Conservation (phyloP, 352 stramenopile species). For the Pythium periplocum region DNA sequence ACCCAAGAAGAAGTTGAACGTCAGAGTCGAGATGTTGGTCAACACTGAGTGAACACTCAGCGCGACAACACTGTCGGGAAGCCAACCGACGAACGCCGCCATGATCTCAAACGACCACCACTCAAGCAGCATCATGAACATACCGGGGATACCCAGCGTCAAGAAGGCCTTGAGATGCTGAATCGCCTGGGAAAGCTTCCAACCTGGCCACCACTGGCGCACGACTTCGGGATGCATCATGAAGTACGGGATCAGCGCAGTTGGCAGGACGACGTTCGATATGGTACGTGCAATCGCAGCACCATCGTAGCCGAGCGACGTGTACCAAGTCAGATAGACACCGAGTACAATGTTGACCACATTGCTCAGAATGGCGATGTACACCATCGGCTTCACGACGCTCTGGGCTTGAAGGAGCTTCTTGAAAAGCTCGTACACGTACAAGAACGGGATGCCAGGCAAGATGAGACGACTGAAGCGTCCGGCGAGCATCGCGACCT, state of each 20-base stretch:
- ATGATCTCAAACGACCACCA: conserved; percentile 83
- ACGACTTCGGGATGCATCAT: conserved; percentile 37
- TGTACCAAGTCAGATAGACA: conserved; percentile 80
- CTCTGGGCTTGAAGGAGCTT: conserved; percentile 86
- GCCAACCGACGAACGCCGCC: conserved; percentile 50
- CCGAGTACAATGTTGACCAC: conserved; percentile 71
- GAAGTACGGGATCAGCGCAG: conserved; percentile 62
- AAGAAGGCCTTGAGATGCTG: conserved; percentile 59
- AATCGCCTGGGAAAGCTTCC: conserved; percentile 46
- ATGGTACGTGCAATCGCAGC: conserved; percentile 69
- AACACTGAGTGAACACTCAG: conserved; percentile 76
- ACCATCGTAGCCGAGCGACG: conserved; percentile 67
- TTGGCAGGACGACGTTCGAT: conserved; percentile 47
- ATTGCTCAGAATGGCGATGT: conserved; percentile 68
- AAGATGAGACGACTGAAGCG: conserved; percentile 66
- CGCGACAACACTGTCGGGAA: conserved; percentile 56
- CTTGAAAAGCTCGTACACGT: conserved; percentile 80
- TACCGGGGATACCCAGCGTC: conserved; percentile 53
- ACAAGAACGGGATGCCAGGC: conserved; percentile 75
- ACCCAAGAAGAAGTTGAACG: conserved; percentile 78
- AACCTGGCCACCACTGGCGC: conserved; percentile 59
- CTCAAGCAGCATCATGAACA: conserved; percentile 76
- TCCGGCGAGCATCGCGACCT: conserved; percentile 62
- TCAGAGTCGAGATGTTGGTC: conserved; percentile 52
- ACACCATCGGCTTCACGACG: conserved; percentile 80